Conservation (phyloP, 2,329 filamentous ascomycete genomes). For the Colletotrichum viniferum region DNA sequence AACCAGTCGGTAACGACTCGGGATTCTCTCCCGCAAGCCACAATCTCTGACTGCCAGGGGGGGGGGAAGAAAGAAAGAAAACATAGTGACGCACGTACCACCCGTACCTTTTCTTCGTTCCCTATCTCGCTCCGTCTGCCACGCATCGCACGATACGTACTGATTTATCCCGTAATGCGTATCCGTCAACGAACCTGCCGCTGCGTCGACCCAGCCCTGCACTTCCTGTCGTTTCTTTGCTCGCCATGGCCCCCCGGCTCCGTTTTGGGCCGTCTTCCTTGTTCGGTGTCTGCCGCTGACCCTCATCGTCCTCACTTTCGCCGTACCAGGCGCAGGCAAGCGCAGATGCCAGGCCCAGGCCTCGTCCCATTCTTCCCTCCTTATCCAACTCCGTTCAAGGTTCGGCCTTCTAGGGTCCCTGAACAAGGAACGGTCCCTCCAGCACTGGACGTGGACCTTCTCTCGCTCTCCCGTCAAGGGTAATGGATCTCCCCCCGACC, state of each 20-base stretch:
- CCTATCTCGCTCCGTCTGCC: not conserved
- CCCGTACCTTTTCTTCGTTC: not conserved
- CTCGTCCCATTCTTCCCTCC: conserved; percentile 10
- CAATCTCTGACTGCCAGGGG: not conserved
- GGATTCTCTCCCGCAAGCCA: conserved; percentile 6
- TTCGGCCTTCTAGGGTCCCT: conserved; percentile 9
- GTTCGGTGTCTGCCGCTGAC: conserved; percentile 11
- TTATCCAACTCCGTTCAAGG: conserved; percentile 16
- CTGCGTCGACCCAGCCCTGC: conserved; percentile 1
- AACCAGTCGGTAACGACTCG: conserved; percentile 2
- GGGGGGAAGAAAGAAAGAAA: not conserved
- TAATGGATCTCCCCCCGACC: not conserved
- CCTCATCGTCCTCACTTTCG: conserved; percentile 1
- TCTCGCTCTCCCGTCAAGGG: not conserved
- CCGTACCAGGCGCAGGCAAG: not conserved
- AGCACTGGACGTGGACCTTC: not conserved
- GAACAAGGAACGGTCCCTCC: conserved; percentile 15
- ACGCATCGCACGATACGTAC: not conserved
- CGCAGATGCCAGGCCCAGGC: not conserved
- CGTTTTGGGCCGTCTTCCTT: conserved; percentile 10
- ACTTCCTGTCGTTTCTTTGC: not conserved
- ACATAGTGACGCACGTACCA: conserved; percentile 1
- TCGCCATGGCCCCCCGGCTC: not conserved
- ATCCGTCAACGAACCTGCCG: not conserved
- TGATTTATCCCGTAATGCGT: not conserved